Conservation (phyloP, 75 land plant species). For the Sequoiadendron giganteum region DNA sequence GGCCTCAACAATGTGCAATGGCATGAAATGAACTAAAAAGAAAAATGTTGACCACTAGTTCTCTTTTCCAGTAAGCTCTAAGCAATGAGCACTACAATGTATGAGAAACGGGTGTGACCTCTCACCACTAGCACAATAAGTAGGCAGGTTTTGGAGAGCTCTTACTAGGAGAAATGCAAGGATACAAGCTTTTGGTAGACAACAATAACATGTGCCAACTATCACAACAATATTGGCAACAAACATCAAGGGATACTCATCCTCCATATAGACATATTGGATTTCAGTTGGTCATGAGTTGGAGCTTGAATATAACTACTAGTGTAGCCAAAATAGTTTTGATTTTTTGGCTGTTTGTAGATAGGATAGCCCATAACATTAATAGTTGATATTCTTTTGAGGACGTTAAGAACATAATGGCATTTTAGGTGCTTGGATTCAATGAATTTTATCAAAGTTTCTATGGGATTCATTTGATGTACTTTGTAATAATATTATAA, state of each 20-base stretch:
- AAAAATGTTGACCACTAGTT: not conserved
- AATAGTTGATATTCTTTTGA: not conserved
- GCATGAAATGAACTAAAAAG: not conserved
- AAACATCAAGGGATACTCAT: not conserved
- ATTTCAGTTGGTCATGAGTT: not conserved
- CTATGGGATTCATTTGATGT: not conserved
- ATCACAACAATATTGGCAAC: not conserved
- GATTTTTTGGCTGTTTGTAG: not conserved
- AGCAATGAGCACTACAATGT: not conserved
- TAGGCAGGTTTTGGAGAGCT: not conserved
- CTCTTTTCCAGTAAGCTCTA: not conserved
- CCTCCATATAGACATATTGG: not conserved
- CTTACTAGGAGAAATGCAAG: not conserved
- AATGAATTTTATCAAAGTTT: not conserved
- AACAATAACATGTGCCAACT: not conserved
- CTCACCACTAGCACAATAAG: not conserved
- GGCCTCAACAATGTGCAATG: not conserved
- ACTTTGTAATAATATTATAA: no score
- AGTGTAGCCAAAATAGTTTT: not conserved
- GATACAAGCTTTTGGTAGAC: not conserved
- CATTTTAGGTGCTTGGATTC: not conserved
- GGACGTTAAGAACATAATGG: not conserved
- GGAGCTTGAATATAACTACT: not conserved
- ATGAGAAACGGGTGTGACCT: not conserved
- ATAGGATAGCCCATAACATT: not conserved